phyloP scores from a whole-genome alignment of 139 green algal species.

The Astrephomene gubernaculifera region DNA sequence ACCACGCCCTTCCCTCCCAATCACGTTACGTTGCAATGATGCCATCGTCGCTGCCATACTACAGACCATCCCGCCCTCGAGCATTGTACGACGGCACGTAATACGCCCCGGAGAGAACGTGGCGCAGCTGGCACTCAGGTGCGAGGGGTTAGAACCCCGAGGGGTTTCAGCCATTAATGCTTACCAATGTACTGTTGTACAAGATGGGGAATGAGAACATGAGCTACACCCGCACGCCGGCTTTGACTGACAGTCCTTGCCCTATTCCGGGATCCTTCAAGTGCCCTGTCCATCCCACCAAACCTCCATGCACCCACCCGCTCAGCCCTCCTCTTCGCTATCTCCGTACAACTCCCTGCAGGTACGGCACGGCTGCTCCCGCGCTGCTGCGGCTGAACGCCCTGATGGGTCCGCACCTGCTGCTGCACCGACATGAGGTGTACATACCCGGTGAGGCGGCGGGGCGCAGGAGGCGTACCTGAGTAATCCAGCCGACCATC shows the following conservation, averaged over 20 bases:
- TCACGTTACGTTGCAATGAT: no score
- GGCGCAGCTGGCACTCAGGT: not conserved
- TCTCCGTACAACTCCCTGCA: not conserved
- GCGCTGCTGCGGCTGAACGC: conserved; percentile 16
- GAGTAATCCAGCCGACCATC: no score
- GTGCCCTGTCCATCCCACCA: not conserved
- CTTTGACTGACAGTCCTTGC: not conserved
- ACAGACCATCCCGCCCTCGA: not conserved
- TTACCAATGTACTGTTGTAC: not conserved
- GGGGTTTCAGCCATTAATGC: not conserved
- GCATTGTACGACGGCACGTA: not conserved
- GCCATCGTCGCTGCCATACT: not conserved
- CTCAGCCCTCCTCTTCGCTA: not conserved
- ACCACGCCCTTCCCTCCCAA: not conserved
- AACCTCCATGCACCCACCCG: not conserved
- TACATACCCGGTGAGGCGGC: not conserved
- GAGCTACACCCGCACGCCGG: not conserved
- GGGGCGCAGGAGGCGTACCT: no score
- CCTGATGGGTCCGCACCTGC: conserved; percentile 6
- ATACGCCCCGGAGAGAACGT: not conserved
- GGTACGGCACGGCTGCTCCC: not conserved
- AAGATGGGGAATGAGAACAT: not conserved
- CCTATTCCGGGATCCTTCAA: not conserved
- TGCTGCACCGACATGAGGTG: not conserved
- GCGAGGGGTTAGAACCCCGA: no score